phyloP scores from a whole-genome alignment of 768 basidiomycete species.

The Hypholoma sublateritium region DNA sequence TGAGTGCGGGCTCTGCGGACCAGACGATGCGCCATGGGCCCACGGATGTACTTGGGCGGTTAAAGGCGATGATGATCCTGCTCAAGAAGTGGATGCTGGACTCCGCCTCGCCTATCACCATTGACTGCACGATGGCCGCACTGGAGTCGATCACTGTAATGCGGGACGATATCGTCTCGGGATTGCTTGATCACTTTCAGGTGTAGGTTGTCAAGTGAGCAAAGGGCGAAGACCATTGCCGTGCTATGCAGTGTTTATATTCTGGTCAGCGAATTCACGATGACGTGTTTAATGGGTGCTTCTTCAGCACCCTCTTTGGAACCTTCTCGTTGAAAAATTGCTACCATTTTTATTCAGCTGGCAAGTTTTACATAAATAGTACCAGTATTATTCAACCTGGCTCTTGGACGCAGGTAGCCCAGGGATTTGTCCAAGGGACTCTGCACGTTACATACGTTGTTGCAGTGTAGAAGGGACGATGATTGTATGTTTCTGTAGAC shows the following conservation, averaged over 20 bases:
- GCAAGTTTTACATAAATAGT: no score
- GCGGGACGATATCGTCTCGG: constrained; percentile 41
- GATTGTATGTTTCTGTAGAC: no score
- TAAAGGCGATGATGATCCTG: constrained; percentile 43
- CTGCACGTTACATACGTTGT: no score
- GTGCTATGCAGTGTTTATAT: neutral
- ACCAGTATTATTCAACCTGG: neutral
- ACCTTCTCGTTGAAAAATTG: no score
- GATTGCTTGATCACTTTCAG: constrained; percentile 38
- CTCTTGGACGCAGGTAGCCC: no score
- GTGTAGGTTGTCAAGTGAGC: neutral
- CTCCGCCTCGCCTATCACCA: constrained; percentile 29
- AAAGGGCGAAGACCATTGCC: no score
- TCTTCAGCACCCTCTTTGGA: no score
- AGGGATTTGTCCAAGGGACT: no score
- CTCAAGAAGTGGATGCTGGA: constrained; percentile 36
- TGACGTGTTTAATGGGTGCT: neutral
- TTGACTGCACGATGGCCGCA: constrained; percentile 44
- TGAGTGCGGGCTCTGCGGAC: constrained; percentile 46
- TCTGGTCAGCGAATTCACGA: neutral
- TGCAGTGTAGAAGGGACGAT: no score
- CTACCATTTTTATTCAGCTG: neutral
- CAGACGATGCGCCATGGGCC: constrained; percentile 39
- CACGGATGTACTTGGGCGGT: constrained; percentile 61
- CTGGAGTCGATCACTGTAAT: constrained; percentile 39